Percentiles rank a stretch among this genome's conserved stretches.
These are phyloP conservation scores for Acrodontium crateriforme DNA, from an alignment of 2,329 filamentous ascomycete genomes.

Conservation along the genomic window DNA sequence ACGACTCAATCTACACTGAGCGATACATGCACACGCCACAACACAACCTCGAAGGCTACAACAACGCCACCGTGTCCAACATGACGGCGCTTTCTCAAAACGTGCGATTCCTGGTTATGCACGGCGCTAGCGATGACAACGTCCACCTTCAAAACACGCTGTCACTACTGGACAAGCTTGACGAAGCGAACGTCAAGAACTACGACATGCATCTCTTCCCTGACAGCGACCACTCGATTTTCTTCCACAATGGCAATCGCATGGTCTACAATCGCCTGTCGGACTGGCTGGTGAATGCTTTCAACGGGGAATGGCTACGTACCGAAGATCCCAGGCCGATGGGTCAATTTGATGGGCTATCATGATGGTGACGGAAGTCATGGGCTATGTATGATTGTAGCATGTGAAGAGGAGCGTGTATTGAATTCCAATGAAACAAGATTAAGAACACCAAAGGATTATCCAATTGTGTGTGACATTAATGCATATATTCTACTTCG, in stretches of 20 bases:
- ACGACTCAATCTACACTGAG: slow-evolving; percentile 87
- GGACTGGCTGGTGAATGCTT: slow-evolving; percentile 92
- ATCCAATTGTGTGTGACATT: no score
- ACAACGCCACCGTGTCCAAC: slow-evolving; percentile 59
- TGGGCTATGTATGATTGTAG: no score
- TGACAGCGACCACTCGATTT: slow-evolving; percentile 89
- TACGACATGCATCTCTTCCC: slow-evolving; percentile 96
- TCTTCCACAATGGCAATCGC: slow-evolving; percentile 80
- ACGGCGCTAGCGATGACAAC: slow-evolving; percentile 93
- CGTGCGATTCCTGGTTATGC: slow-evolving; percentile 87
- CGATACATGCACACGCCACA: slow-evolving; percentile 95
- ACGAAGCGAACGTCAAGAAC: slow-evolving; percentile 70
- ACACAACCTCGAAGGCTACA: slow-evolving; percentile 65
- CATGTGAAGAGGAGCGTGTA: no score
- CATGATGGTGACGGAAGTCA: no score
- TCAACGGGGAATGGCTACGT: slow-evolving; percentile 85
- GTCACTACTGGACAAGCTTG: slow-evolving; percentile 71
- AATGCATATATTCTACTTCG: no score
- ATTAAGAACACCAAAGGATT: no score
- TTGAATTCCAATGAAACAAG: no score
- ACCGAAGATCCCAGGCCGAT: slow-evolving; percentile 39
- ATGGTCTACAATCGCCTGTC: slow-evolving; percentile 82
- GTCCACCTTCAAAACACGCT: slow-evolving; percentile 95
- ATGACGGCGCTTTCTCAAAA: slow-evolving; percentile 58
- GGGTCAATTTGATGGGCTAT: no score